A percentile compares a stretch with the other conserved stretches of the same genome.
Conservation (phyloP, 257 asterid species). For the Solanum medicagineum region DNA sequence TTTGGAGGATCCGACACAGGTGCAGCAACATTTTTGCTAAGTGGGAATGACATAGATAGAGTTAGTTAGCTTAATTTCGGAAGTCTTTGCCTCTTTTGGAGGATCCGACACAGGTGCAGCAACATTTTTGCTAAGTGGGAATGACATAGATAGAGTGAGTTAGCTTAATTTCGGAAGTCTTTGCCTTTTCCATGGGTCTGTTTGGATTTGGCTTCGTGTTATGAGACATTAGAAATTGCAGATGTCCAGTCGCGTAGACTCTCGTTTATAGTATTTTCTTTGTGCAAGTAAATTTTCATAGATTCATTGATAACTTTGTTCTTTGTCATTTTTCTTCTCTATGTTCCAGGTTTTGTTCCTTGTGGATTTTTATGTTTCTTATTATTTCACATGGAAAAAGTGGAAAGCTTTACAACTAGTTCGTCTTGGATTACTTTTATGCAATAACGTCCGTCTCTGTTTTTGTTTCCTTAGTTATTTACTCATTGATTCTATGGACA, state of each 20-base stretch:
- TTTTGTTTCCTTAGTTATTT: neutral
- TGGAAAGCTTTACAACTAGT: neutral
- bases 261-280: neutral
- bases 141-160: too few relatives aligned
- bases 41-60: too few relatives aligned
- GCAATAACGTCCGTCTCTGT: neutral
- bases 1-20: too few relatives aligned
- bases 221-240: neutral
- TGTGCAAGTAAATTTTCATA: neutral
- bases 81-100: too few relatives aligned
- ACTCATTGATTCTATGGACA: neutral
- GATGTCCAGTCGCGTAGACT: neutral
- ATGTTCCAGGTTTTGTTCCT: neutral
- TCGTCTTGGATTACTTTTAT: neutral
- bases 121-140: too few relatives aligned
- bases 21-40: too few relatives aligned
- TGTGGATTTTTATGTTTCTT: neutral
- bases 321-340: neutral
- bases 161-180: too few relatives aligned
- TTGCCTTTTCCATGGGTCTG: too few relatives aligned
- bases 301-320: neutral
- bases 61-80: too few relatives aligned
- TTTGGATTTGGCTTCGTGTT: too few relatives aligned
- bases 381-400: neutral
- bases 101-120: too few relatives aligned